phyloP scores from a whole-genome alignment of 2,329 filamentous ascomycete species.

The Fonsecaea pugnacius region DNA sequence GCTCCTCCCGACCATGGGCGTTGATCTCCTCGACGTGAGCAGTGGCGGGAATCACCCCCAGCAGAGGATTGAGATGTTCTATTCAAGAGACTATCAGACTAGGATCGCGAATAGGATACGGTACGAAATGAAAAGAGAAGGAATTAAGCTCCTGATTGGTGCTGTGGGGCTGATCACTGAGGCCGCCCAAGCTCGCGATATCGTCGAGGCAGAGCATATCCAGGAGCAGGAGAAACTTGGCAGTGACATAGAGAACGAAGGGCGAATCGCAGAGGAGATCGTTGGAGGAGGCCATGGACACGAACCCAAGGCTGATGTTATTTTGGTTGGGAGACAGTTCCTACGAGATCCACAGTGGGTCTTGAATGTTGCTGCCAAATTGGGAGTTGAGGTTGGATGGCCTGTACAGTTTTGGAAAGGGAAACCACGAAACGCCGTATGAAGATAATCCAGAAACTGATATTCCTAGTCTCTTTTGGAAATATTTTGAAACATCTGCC shows the following conservation, averaged over 20 bases:
- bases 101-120: slow-evolving; percentile 74
- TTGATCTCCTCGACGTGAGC: slow-evolving; percentile 31
- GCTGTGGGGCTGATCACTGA: slow-evolving; percentile 74
- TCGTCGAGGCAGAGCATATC: slow-evolving; percentile 58
- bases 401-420: slow-evolving; percentile 71
- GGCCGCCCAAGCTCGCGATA: slow-evolving; percentile 68
- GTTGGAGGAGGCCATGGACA: slow-evolving; percentile 50
- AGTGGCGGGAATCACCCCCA: slow-evolving; percentile 19
- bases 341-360: slow-evolving; percentile 80
- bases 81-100: slow-evolving; percentile 71
- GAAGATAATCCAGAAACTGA: no score
- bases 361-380: slow-evolving; percentile 70
- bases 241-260: no score
- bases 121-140: slow-evolving; percentile 59
- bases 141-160: slow-evolving; percentile 70
- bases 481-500: no score
- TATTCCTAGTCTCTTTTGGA: no score
- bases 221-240: no score
- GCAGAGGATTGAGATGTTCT: slow-evolving; percentile 42
- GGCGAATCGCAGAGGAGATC: no score
- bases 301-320: slow-evolving; percentile 56
- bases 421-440: no score
- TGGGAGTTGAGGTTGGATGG: slow-evolving; percentile 72
- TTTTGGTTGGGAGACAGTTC: slow-evolving; percentile 75
- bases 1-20: slow-evolving; percentile 20